These are phyloP conservation scores for Pythium brachiatum DNA, from an alignment of 352 stramenopile genomes.

Conservation along the genomic window DNA sequence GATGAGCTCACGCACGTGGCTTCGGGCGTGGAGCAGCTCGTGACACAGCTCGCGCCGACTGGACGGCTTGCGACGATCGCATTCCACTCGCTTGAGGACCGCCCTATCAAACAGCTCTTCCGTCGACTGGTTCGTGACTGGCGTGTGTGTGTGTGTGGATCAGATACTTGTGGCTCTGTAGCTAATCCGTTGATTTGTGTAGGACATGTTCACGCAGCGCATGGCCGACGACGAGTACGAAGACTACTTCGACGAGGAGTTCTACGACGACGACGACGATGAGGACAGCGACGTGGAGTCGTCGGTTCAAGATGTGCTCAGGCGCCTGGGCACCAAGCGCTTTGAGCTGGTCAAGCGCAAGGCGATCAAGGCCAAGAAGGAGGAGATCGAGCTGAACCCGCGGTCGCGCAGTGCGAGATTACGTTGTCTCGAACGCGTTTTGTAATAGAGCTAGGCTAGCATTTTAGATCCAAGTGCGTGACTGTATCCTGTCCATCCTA, in stretches of 20 bases:
- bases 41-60: conserved; percentile 46
- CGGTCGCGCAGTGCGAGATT: conserved; percentile 68
- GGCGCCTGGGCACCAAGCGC: conserved; percentile 28
- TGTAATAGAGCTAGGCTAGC: conserved; percentile 22
- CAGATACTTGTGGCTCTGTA: neutral
- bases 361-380: conserved; percentile 57
- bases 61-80: conserved; percentile 76
- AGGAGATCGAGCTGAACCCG: conserved; percentile 63
- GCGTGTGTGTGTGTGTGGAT: too few relatives aligned
- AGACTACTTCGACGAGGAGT: conserved; percentile 26
- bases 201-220: conserved; percentile 15
- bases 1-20: conserved; percentile 73
- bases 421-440: conserved; percentile 64
- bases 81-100: conserved; percentile 84
- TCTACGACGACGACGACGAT: conserved; percentile 15
- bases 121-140: conserved; percentile 56
- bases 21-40: conserved; percentile 50
- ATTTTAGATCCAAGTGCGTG: conserved; percentile 27
- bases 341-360: conserved; percentile 68
- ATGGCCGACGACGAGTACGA: conserved; percentile 24
- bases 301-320: conserved; percentile 8
- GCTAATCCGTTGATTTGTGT: neutral
- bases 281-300: conserved; percentile 21
- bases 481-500: too few relatives aligned
- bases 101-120: conserved; percentile 79